phyloP scores from a whole-genome alignment of 2,329 filamentous ascomycete genomes.

The Talaromyces piceae region DNA sequence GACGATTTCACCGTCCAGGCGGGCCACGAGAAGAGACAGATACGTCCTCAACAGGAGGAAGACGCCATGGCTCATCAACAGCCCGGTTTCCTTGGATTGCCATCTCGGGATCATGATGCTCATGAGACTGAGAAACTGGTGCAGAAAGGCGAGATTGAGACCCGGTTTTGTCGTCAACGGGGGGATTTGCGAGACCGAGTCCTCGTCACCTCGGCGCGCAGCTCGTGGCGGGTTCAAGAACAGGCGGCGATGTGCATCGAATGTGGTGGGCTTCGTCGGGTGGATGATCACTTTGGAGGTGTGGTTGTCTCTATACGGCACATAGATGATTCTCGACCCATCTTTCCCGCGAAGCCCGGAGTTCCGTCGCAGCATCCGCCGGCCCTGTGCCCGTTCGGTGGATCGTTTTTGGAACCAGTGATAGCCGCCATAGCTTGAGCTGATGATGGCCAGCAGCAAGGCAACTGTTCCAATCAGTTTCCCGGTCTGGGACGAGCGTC shows the following conservation, averaged over 20 bases:
- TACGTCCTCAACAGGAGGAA: constrained; percentile 92
- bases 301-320: constrained; percentile 68
- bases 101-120: constrained; percentile 97
- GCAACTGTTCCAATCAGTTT: constrained; percentile 69
- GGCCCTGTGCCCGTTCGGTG: constrained; percentile 74
- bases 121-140: constrained; percentile 91
- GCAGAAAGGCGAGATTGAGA: constrained; percentile 87
- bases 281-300: constrained; percentile 88
- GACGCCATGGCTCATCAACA: constrained; percentile 78
- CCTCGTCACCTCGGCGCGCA: constrained; percentile 65
- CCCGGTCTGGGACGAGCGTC: constrained; percentile 60
- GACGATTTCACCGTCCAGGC: constrained; percentile 92
- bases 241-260: constrained; percentile 87
- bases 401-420: constrained; percentile 66
- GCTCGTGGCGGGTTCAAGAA: constrained; percentile 87
- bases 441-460: constrained; percentile 70
- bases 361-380: constrained; percentile 77
- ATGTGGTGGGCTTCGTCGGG: constrained; percentile 84
- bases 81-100: constrained; percentile 89
- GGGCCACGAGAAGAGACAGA: constrained; percentile 83
- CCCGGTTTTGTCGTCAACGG: constrained; percentile 88
- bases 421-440: constrained; percentile 69
- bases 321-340: constrained; percentile 88
- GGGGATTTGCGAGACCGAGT: constrained; percentile 57
- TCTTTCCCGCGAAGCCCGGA: constrained; percentile 92